Evolutionary conservation across 2,329 filamentous ascomycete species (phyloP).

Genomic region (Phyllosticta paracitricarpa): DNA sequence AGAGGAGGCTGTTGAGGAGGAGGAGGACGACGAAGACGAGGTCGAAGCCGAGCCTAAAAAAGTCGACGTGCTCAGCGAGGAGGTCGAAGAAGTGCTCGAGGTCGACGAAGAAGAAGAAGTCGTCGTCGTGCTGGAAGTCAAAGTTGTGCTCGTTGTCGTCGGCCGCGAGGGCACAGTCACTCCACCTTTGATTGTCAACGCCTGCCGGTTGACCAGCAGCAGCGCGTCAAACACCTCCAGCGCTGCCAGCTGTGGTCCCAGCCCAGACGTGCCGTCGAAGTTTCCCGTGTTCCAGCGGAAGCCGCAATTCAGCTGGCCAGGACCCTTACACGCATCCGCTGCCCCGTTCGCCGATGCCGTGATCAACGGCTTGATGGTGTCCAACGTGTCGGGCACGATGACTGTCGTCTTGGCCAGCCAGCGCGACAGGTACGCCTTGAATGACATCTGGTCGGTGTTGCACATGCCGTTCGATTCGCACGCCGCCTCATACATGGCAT

Average conservation of each 20-base stretch:
- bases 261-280: slow-evolving; percentile 41
- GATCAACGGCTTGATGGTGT: slow-evolving; percentile 42
- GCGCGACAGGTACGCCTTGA: slow-evolving; percentile 35
- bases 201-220: slow-evolving; percentile 10
- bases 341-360: slow-evolving; percentile 46
- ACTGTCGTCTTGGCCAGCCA: slow-evolving; percentile 33
- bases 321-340: slow-evolving; percentile 44
- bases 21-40: background rate
- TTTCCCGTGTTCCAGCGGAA: slow-evolving; percentile 32
- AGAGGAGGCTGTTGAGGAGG: background rate
- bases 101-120: background rate
- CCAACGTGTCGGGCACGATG: slow-evolving; percentile 26
- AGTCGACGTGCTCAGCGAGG: background rate
- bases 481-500: slow-evolving; percentile 38
- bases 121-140: background rate
- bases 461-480: slow-evolving; percentile 39
- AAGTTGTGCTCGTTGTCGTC: background rate
- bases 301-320: slow-evolving; percentile 36
- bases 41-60: background rate
- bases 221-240: slow-evolving; percentile 43
- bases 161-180: background rate
- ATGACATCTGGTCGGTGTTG: slow-evolving; percentile 38
- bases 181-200: background rate
- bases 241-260: slow-evolving; percentile 51
- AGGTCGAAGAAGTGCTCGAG: background rate